These are phyloP conservation scores for Alternaria postmessia DNA, from an alignment of 2,329 filamentous ascomycete genomes.

Conservation along the genomic window DNA sequence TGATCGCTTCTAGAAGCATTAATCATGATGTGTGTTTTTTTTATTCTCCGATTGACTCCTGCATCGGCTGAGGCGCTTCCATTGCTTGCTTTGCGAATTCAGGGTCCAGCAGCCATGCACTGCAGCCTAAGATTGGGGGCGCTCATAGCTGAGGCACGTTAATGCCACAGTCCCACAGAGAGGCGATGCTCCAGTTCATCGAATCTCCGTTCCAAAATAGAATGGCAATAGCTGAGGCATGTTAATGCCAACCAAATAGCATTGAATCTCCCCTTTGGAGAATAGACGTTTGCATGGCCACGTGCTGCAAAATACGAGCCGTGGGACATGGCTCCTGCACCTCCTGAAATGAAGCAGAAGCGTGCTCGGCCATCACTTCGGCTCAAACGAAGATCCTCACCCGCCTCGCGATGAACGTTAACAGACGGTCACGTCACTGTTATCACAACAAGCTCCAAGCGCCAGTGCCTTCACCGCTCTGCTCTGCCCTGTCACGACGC, in stretches of 20 bases:
- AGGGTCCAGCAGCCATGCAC: slow-evolving; percentile 8
- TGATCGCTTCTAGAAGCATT: slow-evolving; percentile 32
- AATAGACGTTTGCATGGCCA: neutral
- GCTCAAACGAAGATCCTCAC: neutral
- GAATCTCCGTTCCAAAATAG: neutral
- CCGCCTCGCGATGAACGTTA: neutral
- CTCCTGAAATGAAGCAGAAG: neutral
- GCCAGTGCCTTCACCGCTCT: neutral
- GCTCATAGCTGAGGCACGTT: slow-evolving; percentile 1
- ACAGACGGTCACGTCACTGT: neutral
- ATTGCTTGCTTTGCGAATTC: neutral
- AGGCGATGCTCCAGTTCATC: neutral
- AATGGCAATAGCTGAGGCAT: neutral
- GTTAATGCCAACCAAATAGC: neutral
- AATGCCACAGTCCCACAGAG: neutral
- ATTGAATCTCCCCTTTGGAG: neutral
- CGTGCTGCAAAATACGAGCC: neutral
- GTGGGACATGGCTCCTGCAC: neutral
- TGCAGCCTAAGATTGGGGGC: slow-evolving; percentile 7
- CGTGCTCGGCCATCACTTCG: neutral
- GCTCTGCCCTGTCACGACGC: neutral
- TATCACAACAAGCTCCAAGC: neutral
- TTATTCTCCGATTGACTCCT: slow-evolving; percentile 22
- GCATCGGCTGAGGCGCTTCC: slow-evolving; percentile 25
- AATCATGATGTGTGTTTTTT: neutral